Evolutionary conservation across 768 basidiomycete species (phyloP), one percentile per base, ranked within the genome.

Genomic region (Scleroderma citrinum): DNA sequence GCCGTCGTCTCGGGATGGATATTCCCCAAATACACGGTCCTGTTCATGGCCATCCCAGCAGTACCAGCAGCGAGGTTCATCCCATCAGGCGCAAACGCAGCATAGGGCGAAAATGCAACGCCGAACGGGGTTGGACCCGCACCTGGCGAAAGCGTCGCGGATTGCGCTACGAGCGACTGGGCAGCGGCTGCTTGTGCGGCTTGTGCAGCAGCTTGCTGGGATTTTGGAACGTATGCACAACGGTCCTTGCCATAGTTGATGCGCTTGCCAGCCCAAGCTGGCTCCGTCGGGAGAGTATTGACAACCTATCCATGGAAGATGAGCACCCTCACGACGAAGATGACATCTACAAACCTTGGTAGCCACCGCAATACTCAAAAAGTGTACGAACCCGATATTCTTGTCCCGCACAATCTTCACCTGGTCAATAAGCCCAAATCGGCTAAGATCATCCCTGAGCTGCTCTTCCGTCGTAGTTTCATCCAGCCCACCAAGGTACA

Each of bases 401-500:
- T 97, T 97, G 74, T 99, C 96, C 53, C 95, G 73, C 45, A 98
- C 96, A 62, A 99, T 97, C 80, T 99, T 99, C 65, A 99, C 94
- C 66, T 98, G 95, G 69, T 99, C 96, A 59, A 99, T 97, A 24
- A 95, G 75, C 19, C 96, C 96, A 61, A 95, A 99, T 37, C 87
- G 78, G 59, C 85, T 85, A 20, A 98, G 73, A 63, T 97, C 93
- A 53, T 98, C 93, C 30, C 95, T 72, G 29, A 99, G 73, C 69
- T 83, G 82, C 69, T 94, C 89, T 73, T 98, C 96, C 1, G 91
- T 95, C 73, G 84, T 82, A 44, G 71, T 75, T 69, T 94, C 91
- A 36, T 95, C 93, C 35, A 99, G 73, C 16, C 92, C 92, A 37
- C 96, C 96, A 16, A 99, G 77, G 62, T 97, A 99, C 50, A 99